Base-by-base conservation (phyloP, 768 basidiomycete species). In the Mycena epipterygia region DNA sequence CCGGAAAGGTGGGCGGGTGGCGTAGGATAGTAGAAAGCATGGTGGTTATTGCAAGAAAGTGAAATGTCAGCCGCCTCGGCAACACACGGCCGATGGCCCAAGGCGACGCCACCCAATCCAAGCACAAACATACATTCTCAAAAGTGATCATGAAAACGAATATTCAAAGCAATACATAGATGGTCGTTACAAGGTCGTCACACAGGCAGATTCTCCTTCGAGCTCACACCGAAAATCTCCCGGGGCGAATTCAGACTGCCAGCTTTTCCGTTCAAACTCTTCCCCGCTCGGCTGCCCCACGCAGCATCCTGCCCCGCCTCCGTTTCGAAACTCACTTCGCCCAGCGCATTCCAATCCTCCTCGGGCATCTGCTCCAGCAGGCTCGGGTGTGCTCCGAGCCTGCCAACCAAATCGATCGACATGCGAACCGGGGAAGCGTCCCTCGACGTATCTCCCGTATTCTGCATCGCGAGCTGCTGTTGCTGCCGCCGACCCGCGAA, bases 301-400 rank as follows among this genome's bases (percentile, higher is more conserved):
- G 42, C 42, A 48, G 46, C 23, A 3, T 48, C n/a, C n/a, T n/a
- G n/a, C n/a, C n/a, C 46, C 5, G 12, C 25, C 46, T 80, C 85
- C 52, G 78, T 76, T 77, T 89, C 90, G 68, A 89, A 90, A 74
- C 89, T 91, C 35, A 88, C 76, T 67, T 90, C 88, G 30, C 79
- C 81, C 75, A 84, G 74, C 37, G 52, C 75, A 33, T 79, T 82
- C 84, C 83, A 88, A n/a, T 86, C 85, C 56, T 88, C 88, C 71
- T 89, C 89, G 30, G 87, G 88, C 78, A 83, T 86, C 76, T 91
- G 89, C 75, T 90, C 90, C 72, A 91, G 75, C 73, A 91, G 76
- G 71, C 88, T 89, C 32, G 83, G 87, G 52, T 88, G 86, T 37
- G 77, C 74, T 58, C 80, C 83, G 16, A 67, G 30, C 60, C 60